Evolutionary conservation across 441 rosid genomes (phyloP).

Genomic region (Adansonia rubrostipa): DNA sequence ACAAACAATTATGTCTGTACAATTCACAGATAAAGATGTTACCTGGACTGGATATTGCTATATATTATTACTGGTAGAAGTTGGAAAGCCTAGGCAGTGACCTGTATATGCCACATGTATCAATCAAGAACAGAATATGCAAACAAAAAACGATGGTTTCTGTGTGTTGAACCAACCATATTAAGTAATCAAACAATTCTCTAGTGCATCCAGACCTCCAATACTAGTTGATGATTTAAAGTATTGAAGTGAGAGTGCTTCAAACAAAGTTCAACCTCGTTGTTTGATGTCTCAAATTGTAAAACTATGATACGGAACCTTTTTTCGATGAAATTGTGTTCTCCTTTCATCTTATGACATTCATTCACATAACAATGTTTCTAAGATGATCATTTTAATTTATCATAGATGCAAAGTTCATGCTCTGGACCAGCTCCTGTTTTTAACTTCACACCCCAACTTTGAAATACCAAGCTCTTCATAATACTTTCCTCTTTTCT

Average conservation of each 20-base stretch:
- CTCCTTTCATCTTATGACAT: background rate
- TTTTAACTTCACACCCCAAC: too few relatives aligned
- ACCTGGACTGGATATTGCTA: conserved; percentile 36
- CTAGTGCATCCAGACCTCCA: background rate
- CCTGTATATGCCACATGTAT: conserved; percentile 37
- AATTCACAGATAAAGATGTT: background rate
- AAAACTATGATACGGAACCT: background rate
- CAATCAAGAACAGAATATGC: conserved; percentile 6
- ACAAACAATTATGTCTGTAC: background rate
- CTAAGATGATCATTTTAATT: background rate
- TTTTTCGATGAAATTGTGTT: background rate
- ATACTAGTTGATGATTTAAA: background rate
- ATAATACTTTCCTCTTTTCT: too few relatives aligned
- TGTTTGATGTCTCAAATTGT: background rate
- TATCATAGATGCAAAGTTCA: background rate
- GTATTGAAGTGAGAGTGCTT: background rate
- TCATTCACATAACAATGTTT: background rate
- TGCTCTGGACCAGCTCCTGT: background rate
- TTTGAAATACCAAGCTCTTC: background rate
- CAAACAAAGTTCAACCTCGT: background rate
- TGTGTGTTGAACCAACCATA: background rate
- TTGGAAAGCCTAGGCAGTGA: conserved; percentile 29
- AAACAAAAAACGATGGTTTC: background rate
- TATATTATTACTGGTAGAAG: conserved; percentile 11
- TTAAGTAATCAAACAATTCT: background rate